Evolutionary conservation across 2,329 filamentous ascomycete species (phyloP).

Genomic region (Paecilomyces formosus): DNA sequence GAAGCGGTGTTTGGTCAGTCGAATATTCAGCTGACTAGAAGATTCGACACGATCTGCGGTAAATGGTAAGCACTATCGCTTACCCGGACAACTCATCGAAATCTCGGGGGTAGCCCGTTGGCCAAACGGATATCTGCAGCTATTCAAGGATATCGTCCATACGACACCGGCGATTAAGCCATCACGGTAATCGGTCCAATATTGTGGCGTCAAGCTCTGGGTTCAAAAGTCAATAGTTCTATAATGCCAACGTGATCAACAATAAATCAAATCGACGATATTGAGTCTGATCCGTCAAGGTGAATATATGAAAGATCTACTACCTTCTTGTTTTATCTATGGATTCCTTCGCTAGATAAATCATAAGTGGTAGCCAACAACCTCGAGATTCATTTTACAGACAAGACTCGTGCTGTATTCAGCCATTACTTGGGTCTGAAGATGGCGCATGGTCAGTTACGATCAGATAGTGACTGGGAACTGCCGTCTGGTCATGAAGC

Average conservation of each 20-base stretch:
- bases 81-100: neutral
- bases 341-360: neutral
- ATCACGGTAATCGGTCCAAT: neutral
- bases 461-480: too few species aligned
- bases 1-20: neutral
- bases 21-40: neutral
- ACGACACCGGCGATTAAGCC: neutral
- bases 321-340: neutral
- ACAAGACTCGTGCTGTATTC: neutral
- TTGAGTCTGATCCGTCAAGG: neutral
- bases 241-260: neutral
- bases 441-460: neutral
- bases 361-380: neutral
- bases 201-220: neutral
- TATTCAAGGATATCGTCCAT: neutral
- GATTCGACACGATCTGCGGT: neutral
- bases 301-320: neutral
- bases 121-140: neutral
- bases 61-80: neutral
- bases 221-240: neutral
- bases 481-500: too few species aligned
- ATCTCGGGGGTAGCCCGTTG: neutral
- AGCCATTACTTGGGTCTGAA: neutral
- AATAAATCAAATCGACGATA: neutral
- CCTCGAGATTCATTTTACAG: neutral